phyloP scores from a whole-genome alignment of 1,139 yeast genomes.

The Saccharomycopsis phalli region DNA sequence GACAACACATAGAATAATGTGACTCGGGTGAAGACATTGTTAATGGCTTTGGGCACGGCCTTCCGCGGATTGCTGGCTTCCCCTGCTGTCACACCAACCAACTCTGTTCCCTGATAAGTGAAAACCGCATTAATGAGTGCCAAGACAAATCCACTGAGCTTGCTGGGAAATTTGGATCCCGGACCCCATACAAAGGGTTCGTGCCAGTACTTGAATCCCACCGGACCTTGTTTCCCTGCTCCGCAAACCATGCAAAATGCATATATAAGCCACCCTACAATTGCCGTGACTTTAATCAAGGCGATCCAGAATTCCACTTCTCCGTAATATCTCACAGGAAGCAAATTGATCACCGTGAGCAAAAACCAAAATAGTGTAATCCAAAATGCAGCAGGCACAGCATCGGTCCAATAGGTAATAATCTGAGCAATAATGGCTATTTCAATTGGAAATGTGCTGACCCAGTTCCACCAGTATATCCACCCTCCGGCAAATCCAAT shows the following conservation, averaged over 20 bases:
- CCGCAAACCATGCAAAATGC: conserved; percentile 68
- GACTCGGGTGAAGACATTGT: conserved; percentile 70
- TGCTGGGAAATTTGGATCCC: conserved; percentile 41
- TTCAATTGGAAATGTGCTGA: conserved; percentile 75
- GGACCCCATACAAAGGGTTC: conserved; percentile 50
- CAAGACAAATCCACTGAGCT: conserved; percentile 49
- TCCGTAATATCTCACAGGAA: conserved; percentile 59
- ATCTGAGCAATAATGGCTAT: conserved; percentile 73
- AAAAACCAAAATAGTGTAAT: conserved; percentile 48
- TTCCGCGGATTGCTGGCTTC: conserved; percentile 73
- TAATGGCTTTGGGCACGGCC: conserved; percentile 71
- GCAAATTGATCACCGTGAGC: conserved; percentile 39
- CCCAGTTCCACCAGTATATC: conserved; percentile 85
- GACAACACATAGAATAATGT: conserved; percentile 61
- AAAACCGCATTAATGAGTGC: conserved; percentile 66
- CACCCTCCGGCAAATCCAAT: conserved; percentile 78
- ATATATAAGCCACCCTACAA: conserved; percentile 61
- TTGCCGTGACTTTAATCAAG: conserved; percentile 56
- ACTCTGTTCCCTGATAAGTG: conserved; percentile 72
- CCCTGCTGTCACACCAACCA: conserved; percentile 67
- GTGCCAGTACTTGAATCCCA: conserved; percentile 67
- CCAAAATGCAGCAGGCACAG: conserved; percentile 63
- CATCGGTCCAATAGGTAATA: conserved; percentile 63
- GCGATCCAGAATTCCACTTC: conserved; percentile 67
- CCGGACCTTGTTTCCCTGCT: conserved; percentile 26